Evolutionary conservation across 768 basidiomycete genomes (phyloP).

Genomic region (Lanmaoa rubissima): DNA sequence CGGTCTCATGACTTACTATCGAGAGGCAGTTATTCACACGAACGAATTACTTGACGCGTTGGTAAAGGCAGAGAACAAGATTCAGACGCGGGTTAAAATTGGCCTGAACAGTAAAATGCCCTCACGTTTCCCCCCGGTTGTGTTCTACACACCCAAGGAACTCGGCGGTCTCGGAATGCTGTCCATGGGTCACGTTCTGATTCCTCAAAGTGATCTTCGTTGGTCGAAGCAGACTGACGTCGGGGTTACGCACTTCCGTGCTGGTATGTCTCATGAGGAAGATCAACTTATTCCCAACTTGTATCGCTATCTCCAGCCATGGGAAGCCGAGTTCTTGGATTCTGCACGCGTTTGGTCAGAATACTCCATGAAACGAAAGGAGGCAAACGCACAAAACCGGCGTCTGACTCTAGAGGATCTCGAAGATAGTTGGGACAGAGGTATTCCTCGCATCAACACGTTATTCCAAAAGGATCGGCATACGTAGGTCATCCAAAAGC

Average conservation of each 20-base stretch:
- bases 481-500: constrained; percentile 49
- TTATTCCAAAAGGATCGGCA: constrained; percentile 98
- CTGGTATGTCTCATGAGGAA: constrained; percentile 96
- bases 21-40: constrained; percentile 96
- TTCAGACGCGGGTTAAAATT: constrained; percentile 99
- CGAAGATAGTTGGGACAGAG: constrained; percentile 98
- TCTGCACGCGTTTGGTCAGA: constrained; percentile 99
- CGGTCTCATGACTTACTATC: constrained; percentile 96
- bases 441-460: constrained; percentile 98
- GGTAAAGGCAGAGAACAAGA: constrained; percentile 99
- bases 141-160: constrained; percentile 98
- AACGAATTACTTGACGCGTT: constrained; percentile 93
- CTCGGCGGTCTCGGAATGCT: constrained; percentile 98
- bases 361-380: constrained; percentile 99
- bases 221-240: constrained; percentile 99
- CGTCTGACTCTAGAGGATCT: constrained; percentile 96
- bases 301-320: constrained; percentile 95
- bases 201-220: constrained; percentile 94
- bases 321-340: constrained; percentile 97
- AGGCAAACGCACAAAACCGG: constrained; percentile 98
- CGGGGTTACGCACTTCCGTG: constrained; percentile 97
- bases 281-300: constrained; percentile 95
- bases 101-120: constrained; percentile 99
- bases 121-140: constrained; percentile 94
- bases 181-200: constrained; percentile 98